Evolutionary conservation across 169 alveolate species (phyloP).

Genomic region (Plasmodium inui): DNA sequence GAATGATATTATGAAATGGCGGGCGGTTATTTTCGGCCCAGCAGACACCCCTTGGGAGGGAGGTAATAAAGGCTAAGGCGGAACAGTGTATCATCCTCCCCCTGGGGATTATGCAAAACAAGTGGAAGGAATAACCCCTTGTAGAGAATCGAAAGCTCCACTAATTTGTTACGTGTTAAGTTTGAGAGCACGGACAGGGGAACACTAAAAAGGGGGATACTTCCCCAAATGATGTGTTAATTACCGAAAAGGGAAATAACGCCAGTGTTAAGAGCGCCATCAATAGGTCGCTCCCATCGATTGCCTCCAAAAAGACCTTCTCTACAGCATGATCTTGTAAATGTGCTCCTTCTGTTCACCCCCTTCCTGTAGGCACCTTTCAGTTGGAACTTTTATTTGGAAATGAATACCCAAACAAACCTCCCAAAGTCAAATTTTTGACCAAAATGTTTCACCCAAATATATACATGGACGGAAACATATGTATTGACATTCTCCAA

Average conservation of each 20-base stretch:
- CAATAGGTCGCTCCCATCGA: constrained; percentile 58
- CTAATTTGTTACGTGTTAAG: neutral
- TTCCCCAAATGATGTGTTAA: constrained; percentile 88
- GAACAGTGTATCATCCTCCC: neutral
- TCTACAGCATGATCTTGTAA: neutral
- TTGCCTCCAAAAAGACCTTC: neutral
- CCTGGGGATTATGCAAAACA: constrained; percentile 40
- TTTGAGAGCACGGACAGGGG: neutral
- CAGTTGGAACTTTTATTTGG: constrained; percentile 91
- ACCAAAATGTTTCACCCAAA: constrained; percentile 93
- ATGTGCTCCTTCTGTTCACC: constrained; percentile 86
- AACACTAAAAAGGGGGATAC: constrained; percentile 73
- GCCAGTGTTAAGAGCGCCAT: constrained; percentile 89
- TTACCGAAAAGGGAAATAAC: constrained; percentile 89
- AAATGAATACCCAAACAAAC: constrained; percentile 93
- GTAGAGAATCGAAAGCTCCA: neutral
- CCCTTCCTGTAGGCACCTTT: constrained; percentile 90
- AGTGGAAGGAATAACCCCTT: constrained; percentile 29
- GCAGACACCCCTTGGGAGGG: constrained; percentile 98
- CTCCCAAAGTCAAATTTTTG: constrained; percentile 91
- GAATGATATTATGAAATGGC: constrained; percentile 96
- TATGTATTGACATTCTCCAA: constrained; percentile 95
- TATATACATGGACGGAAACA: constrained; percentile 95
- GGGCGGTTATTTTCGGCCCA: constrained; percentile 98
- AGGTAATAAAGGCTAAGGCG: constrained; percentile 81